Conservation (phyloP, 306 rosid species). For the Myrica gale region DNA sequence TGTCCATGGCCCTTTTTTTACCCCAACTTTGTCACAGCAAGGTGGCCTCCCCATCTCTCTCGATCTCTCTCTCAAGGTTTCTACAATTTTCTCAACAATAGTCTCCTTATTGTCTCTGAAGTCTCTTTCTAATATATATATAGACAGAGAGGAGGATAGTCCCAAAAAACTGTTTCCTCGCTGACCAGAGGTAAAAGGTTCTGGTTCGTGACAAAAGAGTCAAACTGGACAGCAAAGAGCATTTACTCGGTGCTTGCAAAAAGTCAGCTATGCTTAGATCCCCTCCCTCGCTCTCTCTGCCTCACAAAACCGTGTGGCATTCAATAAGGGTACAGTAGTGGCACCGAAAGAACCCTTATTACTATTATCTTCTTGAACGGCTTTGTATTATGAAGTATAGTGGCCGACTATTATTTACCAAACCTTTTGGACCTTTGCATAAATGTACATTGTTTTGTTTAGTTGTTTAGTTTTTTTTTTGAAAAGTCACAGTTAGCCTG, state of each 20-base stretch:
- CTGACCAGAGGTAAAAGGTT: slow-evolving; percentile 37
- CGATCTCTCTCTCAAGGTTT: slow-evolving; percentile 1
- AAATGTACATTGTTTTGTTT: too few species aligned
- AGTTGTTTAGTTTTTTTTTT: too few species aligned
- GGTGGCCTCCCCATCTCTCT: slow-evolving; percentile 84
- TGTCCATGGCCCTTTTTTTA: slow-evolving; percentile 99
- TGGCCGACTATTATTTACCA: too few species aligned
- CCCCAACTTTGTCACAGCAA: slow-evolving; percentile 70
- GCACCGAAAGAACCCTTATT: slow-evolving; percentile 21
- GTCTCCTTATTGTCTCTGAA: neutral
- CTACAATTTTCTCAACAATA: neutral
- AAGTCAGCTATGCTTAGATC: slow-evolving; percentile 41
- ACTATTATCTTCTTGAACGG: neutral
- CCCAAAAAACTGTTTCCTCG: neutral
- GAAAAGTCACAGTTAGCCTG: too few species aligned
- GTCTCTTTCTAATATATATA: slow-evolving; percentile 17
- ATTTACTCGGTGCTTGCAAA: slow-evolving; percentile 50
- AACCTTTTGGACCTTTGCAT: too few species aligned
- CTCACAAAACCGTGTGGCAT: slow-evolving; percentile 37
- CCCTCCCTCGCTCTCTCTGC: slow-evolving; percentile 3
- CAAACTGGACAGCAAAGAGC: slow-evolving; percentile 44
- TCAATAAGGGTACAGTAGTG: slow-evolving; percentile 35
- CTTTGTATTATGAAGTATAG: neutral
- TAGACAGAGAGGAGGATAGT: slow-evolving; percentile 5
- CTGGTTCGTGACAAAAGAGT: slow-evolving; percentile 25